These are phyloP conservation scores for Pyrenochaeta sp. DNA, from an alignment of 2,329 filamentous ascomycete genomes.

Conservation along the genomic window DNA sequence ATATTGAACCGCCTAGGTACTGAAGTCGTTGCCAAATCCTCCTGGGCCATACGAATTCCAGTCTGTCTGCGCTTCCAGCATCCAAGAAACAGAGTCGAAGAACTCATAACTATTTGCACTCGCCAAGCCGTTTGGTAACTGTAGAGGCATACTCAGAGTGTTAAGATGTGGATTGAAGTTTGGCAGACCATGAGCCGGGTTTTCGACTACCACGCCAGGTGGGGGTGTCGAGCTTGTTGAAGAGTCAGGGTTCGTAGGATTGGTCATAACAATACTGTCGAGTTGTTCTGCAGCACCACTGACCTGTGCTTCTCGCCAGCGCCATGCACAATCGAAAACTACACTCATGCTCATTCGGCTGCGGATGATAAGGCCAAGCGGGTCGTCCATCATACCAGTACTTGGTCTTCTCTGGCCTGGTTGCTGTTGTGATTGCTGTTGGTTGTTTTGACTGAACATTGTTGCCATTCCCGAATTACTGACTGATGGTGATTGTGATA, in stretches of 20 bases:
- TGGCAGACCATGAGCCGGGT: conserved; percentile 42
- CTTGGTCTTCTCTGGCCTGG: conserved; percentile 36
- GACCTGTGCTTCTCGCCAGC: conserved; percentile 76
- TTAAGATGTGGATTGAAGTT: conserved; percentile 50
- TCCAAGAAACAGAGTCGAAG: conserved; percentile 93
- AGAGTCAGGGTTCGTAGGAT: conserved; percentile 86
- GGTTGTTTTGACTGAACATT: conserved; percentile 42
- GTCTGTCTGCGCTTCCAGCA: conserved; percentile 75
- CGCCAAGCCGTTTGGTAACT: conserved; percentile 64
- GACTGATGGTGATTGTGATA: conserved; percentile 48
- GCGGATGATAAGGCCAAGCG: conserved; percentile 80
- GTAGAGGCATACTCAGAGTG: conserved; percentile 60
- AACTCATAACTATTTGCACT: conserved; percentile 66
- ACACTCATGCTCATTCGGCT: conserved; percentile 86
- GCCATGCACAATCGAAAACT: conserved; percentile 85
- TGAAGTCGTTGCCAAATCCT: conserved; percentile 43
- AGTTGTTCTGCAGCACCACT: conserved; percentile 55
- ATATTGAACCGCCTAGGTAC: conserved; percentile 23
- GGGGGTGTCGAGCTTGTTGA: conserved; percentile 68
- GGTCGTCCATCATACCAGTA: conserved; percentile 66
- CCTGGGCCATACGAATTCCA: conserved; percentile 42
- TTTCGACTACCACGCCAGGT: conserved; percentile 49
- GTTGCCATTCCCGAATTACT: conserved; percentile 41
- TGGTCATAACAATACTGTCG: conserved; percentile 77
- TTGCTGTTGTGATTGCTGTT: conserved; percentile 30